Evolutionary conservation across 805 yeast species (phyloP).

Genomic region (Danielozyma ontarioensis): DNA sequence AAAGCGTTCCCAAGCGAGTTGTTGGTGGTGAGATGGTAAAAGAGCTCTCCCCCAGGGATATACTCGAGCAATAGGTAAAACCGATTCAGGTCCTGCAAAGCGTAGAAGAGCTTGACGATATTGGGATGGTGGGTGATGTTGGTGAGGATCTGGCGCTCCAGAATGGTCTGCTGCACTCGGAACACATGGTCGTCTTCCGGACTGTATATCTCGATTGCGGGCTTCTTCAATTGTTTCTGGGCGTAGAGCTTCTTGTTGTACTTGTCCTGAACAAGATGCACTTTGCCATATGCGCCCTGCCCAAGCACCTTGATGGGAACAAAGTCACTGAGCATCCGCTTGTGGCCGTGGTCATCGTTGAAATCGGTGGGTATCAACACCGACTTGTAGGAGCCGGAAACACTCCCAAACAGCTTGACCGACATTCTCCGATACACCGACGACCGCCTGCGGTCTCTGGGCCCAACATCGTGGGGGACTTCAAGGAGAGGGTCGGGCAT

Average conservation of each 20-base stretch:
- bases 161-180: slow-evolving; percentile 67
- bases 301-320: slow-evolving; percentile 41
- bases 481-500: background rate
- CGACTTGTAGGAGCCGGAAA: background rate
- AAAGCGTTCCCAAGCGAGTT: slow-evolving; percentile 36
- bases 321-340: slow-evolving; percentile 32
- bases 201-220: slow-evolving; percentile 25
- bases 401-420: slow-evolving; percentile 3
- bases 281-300: slow-evolving; percentile 41
- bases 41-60: slow-evolving; percentile 42
- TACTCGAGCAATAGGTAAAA: slow-evolving; percentile 41
- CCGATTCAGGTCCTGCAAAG: slow-evolving; percentile 40
- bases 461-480: background rate
- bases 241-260: slow-evolving; percentile 37
- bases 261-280: slow-evolving; percentile 33
- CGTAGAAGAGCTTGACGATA: slow-evolving; percentile 40
- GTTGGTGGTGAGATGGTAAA: slow-evolving; percentile 33
- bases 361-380: background rate
- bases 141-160: slow-evolving; percentile 71
- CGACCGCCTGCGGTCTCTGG: slow-evolving; percentile 9
- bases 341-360: slow-evolving; percentile 5
- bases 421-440: slow-evolving; percentile 13
- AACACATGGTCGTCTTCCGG: too few relatives aligned
- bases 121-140: slow-evolving; percentile 44
- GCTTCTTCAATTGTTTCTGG: slow-evolving; percentile 39